Evolutionary conservation across 2,329 filamentous ascomycete species (phyloP).

Genomic region (Colletotrichum sp.): DNA sequence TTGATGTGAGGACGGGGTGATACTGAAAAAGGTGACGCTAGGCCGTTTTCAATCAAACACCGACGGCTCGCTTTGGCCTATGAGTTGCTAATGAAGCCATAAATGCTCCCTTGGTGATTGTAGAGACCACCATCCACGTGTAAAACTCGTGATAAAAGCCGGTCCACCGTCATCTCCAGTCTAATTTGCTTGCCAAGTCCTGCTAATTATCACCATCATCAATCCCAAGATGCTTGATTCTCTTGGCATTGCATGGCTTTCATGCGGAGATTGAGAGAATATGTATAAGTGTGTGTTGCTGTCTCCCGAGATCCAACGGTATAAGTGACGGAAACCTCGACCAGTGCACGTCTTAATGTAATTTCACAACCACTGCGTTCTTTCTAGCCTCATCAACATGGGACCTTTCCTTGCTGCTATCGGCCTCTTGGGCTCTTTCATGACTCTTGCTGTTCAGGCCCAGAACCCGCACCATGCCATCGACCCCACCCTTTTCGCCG

Average conservation of each 20-base stretch:
- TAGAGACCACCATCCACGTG: not conserved
- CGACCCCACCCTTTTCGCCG: not conserved
- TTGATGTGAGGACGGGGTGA: not conserved
- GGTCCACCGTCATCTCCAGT: not conserved
- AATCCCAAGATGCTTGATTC: not conserved
- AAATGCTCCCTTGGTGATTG: not conserved
- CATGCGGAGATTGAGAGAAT: not conserved
- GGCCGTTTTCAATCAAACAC: not conserved
- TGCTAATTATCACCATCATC: accelerated
- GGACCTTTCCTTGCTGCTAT: not conserved
- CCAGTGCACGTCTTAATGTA: not conserved
- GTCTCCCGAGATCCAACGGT: not conserved
- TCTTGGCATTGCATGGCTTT: not conserved
- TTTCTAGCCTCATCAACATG: not conserved
- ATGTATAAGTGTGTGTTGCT: not conserved
- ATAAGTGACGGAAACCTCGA: not conserved
- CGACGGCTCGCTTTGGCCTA: not conserved
- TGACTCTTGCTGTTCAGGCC: not conserved
- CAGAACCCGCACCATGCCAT: not conserved
- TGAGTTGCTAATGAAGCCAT: not conserved
- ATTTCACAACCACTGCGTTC: not conserved
- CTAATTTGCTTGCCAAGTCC: not conserved
- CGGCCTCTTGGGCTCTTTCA: not conserved
- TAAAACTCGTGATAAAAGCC: not conserved
- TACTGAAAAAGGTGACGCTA: not conserved